Evolutionary conservation across 768 basidiomycete genomes (phyloP).

Genomic region (Tremella fuciformis): DNA sequence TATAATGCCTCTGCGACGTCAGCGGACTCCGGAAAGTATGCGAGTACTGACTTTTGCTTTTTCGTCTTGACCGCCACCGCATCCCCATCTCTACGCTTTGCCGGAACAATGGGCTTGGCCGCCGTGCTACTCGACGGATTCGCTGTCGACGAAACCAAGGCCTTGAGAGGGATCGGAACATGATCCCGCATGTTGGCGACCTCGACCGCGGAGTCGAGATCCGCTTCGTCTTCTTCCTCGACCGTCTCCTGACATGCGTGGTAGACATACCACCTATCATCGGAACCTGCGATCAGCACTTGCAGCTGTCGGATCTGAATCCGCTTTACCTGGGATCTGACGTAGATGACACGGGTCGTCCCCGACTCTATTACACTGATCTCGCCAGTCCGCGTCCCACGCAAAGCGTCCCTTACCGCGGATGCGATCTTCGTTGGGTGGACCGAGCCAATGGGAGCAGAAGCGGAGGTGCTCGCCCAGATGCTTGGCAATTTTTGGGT

Average conservation of each 20-base stretch:
- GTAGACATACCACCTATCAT: constrained; percentile 11
- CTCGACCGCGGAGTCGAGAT: background rate
- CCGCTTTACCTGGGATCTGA: constrained; percentile 9
- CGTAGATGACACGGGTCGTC: constrained; percentile 12
- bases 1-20: too few relatives aligned
- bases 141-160: background rate
- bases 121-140: too few relatives aligned
- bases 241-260: constrained; percentile 13
- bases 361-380: constrained; percentile 14
- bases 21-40: too few relatives aligned
- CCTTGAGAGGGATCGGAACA: background rate
- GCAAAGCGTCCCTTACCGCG: constrained; percentile 26
- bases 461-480: constrained; percentile 15
- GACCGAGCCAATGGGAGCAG: constrained; percentile 20
- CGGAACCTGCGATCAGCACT: background rate
- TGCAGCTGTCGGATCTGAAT: background rate
- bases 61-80: too few relatives aligned
- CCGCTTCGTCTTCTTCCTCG: background rate
- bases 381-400: constrained; percentile 27
- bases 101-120: too few relatives aligned
- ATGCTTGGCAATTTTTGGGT: background rate
- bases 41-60: too few relatives aligned
- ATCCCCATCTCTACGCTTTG: too few relatives aligned
- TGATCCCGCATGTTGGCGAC: too few relatives aligned
- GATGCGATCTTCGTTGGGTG: constrained; percentile 26